Conservation (phyloP, 129 eudicot genomes). For the Flaveria linearis region DNA sequence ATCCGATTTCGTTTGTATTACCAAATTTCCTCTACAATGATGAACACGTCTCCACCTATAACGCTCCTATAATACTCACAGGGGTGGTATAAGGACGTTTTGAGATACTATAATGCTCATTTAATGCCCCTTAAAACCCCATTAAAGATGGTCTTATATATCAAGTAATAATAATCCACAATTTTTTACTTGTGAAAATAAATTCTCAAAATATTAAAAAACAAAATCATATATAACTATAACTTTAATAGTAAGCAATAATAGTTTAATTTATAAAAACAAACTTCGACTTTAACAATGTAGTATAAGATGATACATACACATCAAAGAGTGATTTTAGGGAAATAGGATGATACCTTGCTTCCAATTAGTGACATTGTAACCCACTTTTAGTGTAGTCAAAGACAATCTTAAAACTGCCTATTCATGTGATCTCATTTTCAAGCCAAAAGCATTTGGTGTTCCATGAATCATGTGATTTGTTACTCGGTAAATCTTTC, state of each 20-base stretch:
- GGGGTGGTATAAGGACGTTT: no score
- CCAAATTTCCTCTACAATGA: no score
- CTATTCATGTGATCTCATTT: constrained; percentile 41
- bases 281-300: neutral
- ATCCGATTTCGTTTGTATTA: no score
- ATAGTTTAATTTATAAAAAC: neutral
- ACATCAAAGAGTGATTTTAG: constrained; percentile 39
- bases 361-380: constrained; percentile 39
- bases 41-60: no score
- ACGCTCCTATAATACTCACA: no score
- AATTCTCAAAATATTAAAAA: neutral
- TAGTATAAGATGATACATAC: constrained; percentile 25
- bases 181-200: neutral
- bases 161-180: no score
- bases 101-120: no score
- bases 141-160: no score
- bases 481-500: constrained; percentile 32
- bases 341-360: constrained; percentile 42
- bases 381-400: constrained; percentile 46
- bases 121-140: no score
- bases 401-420: constrained; percentile 33
- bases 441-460: constrained; percentile 30
- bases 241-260: neutral
- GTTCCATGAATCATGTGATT: constrained; percentile 47
- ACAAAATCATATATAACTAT: neutral